Percentiles rank a stretch among this genome's conserved stretches.
These are phyloP conservation scores for Cercis canadensis DNA, from an alignment of 306 rosid genomes.

Conservation along the genomic window DNA sequence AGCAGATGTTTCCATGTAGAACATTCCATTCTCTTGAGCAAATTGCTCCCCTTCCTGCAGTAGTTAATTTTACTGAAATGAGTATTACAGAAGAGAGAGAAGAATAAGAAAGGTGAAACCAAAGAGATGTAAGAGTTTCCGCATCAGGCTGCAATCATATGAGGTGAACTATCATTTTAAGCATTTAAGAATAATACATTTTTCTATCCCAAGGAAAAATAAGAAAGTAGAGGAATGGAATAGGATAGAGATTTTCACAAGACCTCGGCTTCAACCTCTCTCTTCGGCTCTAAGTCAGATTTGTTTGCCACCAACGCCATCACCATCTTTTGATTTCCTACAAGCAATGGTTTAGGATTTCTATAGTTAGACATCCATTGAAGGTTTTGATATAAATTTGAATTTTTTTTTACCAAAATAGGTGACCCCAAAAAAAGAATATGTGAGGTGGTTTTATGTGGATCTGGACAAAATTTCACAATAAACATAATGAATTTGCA, in stretches of 20 bases:
- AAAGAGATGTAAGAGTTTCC: too few species aligned
- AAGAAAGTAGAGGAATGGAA: not conserved
- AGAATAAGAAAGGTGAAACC: too few species aligned
- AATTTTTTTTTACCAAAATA: not conserved
- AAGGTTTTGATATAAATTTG: not conserved
- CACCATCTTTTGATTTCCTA: constrained; percentile 71
- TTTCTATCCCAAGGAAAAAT: not conserved
- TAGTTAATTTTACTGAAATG: not conserved
- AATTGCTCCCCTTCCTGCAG: constrained; percentile 76
- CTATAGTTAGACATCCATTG: not conserved
- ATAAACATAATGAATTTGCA: not conserved
- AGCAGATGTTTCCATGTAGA: constrained; percentile 88
- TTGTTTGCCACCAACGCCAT: constrained; percentile 87
- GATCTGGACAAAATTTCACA: not conserved
- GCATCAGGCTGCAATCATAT: too few species aligned
- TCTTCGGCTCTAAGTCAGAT: constrained; percentile 68
- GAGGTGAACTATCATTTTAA: too few species aligned
- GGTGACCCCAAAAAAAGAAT: not conserved
- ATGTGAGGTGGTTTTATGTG: not conserved
- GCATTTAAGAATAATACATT: too few species aligned
- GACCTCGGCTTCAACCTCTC: constrained; percentile 81
- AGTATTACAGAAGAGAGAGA: too few species aligned
- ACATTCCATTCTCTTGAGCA: constrained; percentile 85
- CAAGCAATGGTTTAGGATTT: constrained; percentile 26
- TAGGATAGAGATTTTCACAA: constrained; percentile 1